Base-by-base conservation (phyloP, 257 asterid species). In the Echites panduratus region DNA sequence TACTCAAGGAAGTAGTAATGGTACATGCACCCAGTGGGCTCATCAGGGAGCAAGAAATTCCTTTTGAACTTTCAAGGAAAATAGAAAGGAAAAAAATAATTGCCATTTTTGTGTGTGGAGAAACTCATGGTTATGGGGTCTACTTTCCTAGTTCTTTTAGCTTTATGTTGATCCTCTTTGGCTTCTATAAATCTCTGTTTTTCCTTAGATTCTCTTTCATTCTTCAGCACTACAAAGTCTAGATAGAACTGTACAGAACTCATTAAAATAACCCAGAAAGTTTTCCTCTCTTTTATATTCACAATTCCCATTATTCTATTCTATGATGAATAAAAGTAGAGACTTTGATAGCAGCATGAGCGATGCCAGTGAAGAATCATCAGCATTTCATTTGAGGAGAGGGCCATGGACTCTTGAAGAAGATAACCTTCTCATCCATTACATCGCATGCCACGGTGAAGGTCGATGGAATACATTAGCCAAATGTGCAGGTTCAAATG, bases 331-430 rank as follows among this genome's bases (percentile, higher is more conserved):
- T 73, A 75, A 76, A 49, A 45, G 65, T 40, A 72, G 76, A 44
- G 32, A 22, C 13, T 9, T 50, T 16, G 68, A 19, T 11, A 76
- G 14, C 38, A 66, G 38, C 49, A 49, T 47, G 56, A 74, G 48
- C n/a, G 47, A 49, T 35, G 73, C 73, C 47, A 71, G 68, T 77
- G 87, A 80, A 71, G 64, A 63, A 62, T 49, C 72, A 62, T 49
- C 72, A 1, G 5, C 61, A 26, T 47, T 41, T 79, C 90, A 86
- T 79, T 66, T 88, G 9, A 84, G 98, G 79, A 90, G 85, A 83
- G 98, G 98, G 59, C 96, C 97, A 75, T 92, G 98, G 98, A 89
- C 95, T 13, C 84, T 79, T 52, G 98, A 92, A 26, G 98, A 92
- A 86, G 98, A 92, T 77, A 85, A 86, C 63, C 91, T 92, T 73